Evolutionary conservation across 768 basidiomycete species (phyloP).

Genomic region (Hygrocybe punicea): DNA sequence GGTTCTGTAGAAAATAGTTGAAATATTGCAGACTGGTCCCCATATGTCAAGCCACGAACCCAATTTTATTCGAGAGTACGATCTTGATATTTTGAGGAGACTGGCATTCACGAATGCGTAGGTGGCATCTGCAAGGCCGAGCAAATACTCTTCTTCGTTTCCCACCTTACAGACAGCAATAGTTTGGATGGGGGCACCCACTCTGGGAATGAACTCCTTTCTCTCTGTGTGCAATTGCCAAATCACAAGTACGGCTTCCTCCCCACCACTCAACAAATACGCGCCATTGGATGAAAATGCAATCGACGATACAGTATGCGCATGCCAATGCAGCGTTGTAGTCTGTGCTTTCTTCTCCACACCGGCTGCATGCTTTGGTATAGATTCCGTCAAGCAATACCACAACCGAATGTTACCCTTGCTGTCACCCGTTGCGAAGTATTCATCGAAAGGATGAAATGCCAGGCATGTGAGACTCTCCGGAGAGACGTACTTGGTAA

Average conservation of each 20-base stretch:
- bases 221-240: conserved; percentile 91
- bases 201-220: conserved; percentile 87
- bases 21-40: conserved; percentile 1
- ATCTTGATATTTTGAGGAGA: conserved; percentile 67
- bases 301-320: conserved; percentile 85
- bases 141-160: conserved; percentile 81
- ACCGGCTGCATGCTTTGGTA: conserved; percentile 48
- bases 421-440: conserved; percentile 91
- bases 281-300: conserved; percentile 88
- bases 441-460: conserved; percentile 86
- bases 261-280: conserved; percentile 89
- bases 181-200: conserved; percentile 81
- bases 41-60: conserved; percentile 42
- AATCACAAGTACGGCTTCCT: conserved; percentile 93
- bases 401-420: conserved; percentile 84
- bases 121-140: conserved; percentile 79
- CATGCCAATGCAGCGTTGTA: conserved; percentile 92
- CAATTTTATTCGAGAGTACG: conserved; percentile 73
- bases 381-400: conserved; percentile 79
- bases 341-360: conserved; percentile 82
- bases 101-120: conserved; percentile 71
- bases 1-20: conserved; percentile 28
- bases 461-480: conserved; percentile 80
- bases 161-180: conserved; percentile 54
- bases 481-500: conserved; percentile 79